Evolutionary conservation across 1,139 yeast genomes (phyloP), one percentile per base, ranked within the genome.

Genomic region (Eremothecium gossypii): DNA sequence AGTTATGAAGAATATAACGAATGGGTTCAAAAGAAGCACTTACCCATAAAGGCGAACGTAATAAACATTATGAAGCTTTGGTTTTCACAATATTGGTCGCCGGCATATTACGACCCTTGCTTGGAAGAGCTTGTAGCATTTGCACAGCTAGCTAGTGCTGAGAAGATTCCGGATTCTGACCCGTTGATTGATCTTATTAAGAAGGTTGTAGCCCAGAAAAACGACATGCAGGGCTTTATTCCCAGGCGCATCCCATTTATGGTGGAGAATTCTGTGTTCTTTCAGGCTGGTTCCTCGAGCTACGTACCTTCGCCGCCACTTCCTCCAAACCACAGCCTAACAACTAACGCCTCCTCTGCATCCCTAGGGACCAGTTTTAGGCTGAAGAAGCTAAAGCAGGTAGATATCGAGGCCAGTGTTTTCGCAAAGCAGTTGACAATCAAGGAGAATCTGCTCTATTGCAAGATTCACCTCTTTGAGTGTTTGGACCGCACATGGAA

Each of bases 351-450:
- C 10, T 38, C 48, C 10, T 41, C 49, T 14, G 31, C 55, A 6
- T 20, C 48, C 9, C 37, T 50, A n/a, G 40, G 36, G 2, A 41
- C 46, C 12, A 41, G 48, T 8, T 49, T 55, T n/a, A 58, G 55
- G 33, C 44, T 53, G 8, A 63, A 61, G 55, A 54, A 73, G 56
- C 49, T 69, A 44, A 77, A 73, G 48, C 61, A 83, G 28, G 59
- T 77, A 45, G 94, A 85, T 47, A 74, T 86, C 45, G 91, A 84
- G 50, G 76, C 85, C 33, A 65, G 75, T 41, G 93, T 83, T 50
- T 70, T 86, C 53, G 96, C 96, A 0, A 71, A 91, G 37, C 97
- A 89, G 61, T 66, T 91, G 43, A 83, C 96, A 0, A 61, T 86
- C n/a, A 69, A 81, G 42, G 96, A 87, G 58, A 84, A 80, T 55